Percentiles rank a stretch among this genome's conserved stretches.
Conservation (phyloP, 768 basidiomycete species). For the Termitomyces bulborhizus region DNA sequence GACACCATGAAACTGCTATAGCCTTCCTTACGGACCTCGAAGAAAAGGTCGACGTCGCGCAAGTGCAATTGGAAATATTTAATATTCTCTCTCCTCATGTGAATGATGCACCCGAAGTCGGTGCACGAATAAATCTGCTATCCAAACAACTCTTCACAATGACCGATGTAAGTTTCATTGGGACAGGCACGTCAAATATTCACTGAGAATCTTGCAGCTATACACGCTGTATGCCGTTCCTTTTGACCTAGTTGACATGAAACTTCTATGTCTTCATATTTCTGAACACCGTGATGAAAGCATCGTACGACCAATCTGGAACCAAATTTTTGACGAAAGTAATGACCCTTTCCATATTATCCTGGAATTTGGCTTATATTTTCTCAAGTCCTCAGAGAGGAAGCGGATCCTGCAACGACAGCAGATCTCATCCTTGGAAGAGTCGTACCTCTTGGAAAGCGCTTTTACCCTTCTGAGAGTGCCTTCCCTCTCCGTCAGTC, state of each 20-base stretch:
- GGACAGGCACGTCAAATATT: not conserved
- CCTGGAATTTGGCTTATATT: not conserved
- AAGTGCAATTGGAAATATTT: slow-evolving; percentile 92
- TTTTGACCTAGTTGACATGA: slow-evolving; percentile 76
- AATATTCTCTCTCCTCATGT: slow-evolving; percentile 57
- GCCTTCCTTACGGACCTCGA: slow-evolving; percentile 92
- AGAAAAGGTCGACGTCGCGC: slow-evolving; percentile 94
- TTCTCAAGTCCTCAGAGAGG: slow-evolving; percentile 47
- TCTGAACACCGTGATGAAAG: slow-evolving; percentile 88
- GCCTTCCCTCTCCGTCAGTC: slow-evolving; percentile 82
- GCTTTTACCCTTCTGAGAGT: slow-evolving; percentile 87
- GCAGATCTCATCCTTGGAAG: slow-evolving; percentile 60
- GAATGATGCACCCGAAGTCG: slow-evolving; percentile 54
- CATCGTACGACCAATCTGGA: slow-evolving; percentile 83
- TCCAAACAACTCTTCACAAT: slow-evolving; percentile 66
- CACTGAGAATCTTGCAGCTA: slow-evolving; percentile 41
- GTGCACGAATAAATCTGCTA: slow-evolving; percentile 55
- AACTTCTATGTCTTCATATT: slow-evolving; percentile 86
- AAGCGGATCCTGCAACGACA: slow-evolving; percentile 43
- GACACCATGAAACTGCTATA: slow-evolving; percentile 84
- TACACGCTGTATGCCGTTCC: slow-evolving; percentile 86
- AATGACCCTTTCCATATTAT: slow-evolving; percentile 13
- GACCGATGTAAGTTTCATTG: slow-evolving; percentile 57
- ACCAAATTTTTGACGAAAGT: slow-evolving; percentile 80
- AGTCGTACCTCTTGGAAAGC: slow-evolving; percentile 68